A percentile compares a stretch with the other conserved stretches of the same genome.
These are phyloP conservation scores for Aspergillus sclerotiicarbonarius DNA, from an alignment of 495 filamentous ascomycete genomes.

Conservation along the genomic window DNA sequence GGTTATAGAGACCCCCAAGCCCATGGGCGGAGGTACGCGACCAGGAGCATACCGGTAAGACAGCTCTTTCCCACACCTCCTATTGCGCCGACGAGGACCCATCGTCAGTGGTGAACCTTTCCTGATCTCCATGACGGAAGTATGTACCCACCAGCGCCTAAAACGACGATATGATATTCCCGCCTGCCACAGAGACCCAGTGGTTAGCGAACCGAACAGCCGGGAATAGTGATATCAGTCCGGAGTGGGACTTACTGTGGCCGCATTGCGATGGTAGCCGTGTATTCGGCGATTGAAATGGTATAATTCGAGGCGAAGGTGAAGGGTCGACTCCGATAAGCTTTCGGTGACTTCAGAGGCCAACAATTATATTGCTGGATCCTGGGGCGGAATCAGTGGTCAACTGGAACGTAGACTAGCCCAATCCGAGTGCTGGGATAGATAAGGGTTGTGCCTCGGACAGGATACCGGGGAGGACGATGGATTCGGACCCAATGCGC, in stretches of 20 bases:
- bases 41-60: slow-evolving; percentile 72
- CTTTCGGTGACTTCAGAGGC: not conserved
- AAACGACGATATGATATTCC: slow-evolving; percentile 90
- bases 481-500: slow-evolving; percentile 13
- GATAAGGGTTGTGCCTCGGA: not conserved
- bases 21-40: not conserved
- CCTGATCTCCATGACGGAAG: slow-evolving; percentile 11
- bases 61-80: slow-evolving; percentile 98
- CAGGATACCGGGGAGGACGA: not conserved
- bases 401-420: not conserved
- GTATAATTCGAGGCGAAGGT: slow-evolving; percentile 3
- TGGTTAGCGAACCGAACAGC: slow-evolving; percentile 24
- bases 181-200: slow-evolving; percentile 43
- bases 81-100: slow-evolving; percentile 35
- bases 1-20: not conserved
- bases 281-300: slow-evolving; percentile 11
- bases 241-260: slow-evolving; percentile 46
- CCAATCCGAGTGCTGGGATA: not conserved
- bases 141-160: slow-evolving; percentile 72
- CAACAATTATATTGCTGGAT: slow-evolving; percentile 2
- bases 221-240: slow-evolving; percentile 1
- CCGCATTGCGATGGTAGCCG: slow-evolving; percentile 42
- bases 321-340: slow-evolving; percentile 6
- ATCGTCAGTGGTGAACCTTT: slow-evolving; percentile 15
- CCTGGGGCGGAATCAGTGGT: slow-evolving; percentile 1